These are phyloP conservation scores for Benincasa hispida DNA, from an alignment of 306 rosid species.

Conservation along the genomic window DNA sequence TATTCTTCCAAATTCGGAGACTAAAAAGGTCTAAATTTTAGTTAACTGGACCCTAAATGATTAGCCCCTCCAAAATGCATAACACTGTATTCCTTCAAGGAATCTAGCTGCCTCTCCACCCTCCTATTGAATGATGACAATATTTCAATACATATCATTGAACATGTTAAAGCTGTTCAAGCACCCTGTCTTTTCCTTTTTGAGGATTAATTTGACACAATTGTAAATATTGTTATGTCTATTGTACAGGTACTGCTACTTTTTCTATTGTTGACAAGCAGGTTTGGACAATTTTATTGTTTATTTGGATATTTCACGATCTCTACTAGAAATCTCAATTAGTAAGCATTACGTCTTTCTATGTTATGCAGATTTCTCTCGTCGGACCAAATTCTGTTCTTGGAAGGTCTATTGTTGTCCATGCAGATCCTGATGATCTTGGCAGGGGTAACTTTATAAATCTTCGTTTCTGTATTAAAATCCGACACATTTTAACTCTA, in stretches of 20 bases:
- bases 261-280: constrained; percentile 60
- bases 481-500: neutral
- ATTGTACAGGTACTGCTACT: constrained; percentile 46
- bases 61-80: neutral
- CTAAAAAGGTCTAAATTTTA: no score
- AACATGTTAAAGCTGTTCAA: neutral
- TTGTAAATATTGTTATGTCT: constrained; percentile 6
- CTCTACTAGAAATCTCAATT: neutral
- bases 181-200: neutral
- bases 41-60: neutral
- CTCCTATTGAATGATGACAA: neutral
- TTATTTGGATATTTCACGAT: neutral
- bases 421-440: constrained; percentile 86
- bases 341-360: neutral
- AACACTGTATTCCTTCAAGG: neutral
- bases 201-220: neutral
- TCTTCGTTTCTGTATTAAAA: neutral
- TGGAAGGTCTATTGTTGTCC: constrained; percentile 99
- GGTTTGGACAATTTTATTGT: constrained; percentile 29
- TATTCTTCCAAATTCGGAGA: no score
- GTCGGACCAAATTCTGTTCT: constrained; percentile 59
- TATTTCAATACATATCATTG: neutral
- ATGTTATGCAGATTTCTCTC: constrained; percentile 63
- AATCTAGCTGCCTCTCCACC: neutral
- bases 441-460: constrained; percentile 55